These are phyloP conservation scores for Leucoagaricus sp. DNA, from an alignment of 1,284 basidiomycete species.

Conservation along the genomic window DNA sequence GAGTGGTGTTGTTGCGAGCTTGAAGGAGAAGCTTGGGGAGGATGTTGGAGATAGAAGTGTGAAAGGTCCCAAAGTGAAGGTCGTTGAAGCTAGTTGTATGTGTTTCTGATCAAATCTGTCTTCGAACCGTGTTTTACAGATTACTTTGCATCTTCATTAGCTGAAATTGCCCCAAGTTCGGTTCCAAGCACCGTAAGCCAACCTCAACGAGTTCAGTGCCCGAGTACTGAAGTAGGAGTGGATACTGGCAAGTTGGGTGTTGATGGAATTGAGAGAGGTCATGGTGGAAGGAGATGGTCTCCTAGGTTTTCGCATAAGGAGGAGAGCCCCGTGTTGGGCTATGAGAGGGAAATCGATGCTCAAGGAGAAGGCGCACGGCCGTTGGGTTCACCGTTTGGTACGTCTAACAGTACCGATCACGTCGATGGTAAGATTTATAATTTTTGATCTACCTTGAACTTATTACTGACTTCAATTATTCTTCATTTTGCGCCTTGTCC, in stretches of 20 bases:
- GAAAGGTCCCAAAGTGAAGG: constrained; percentile 4
- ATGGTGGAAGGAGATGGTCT: not conserved
- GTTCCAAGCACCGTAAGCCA: no score
- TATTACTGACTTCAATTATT: no score
- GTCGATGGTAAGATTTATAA: no score
- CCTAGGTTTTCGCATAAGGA: not conserved
- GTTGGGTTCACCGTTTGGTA: constrained; percentile 13
- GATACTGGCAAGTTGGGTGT: not conserved
- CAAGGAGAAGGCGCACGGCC: not conserved
- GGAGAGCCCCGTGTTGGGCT: not conserved
- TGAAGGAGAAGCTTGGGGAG: no score
- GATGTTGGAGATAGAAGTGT: no score
- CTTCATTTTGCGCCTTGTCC: no score
- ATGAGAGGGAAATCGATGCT: not conserved
- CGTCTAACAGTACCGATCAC: no score
- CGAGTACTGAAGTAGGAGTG: not conserved
- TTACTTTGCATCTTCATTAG: not conserved
- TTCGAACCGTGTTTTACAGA: not conserved
- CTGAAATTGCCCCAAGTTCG: not conserved
- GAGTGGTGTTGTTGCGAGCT: not conserved
- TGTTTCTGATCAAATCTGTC: not conserved
- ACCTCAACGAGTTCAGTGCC: not conserved
- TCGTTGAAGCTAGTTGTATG: constrained; percentile 13
- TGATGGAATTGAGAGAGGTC: not conserved
- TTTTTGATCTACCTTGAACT: no score